These are phyloP conservation scores for Spinacia oleracea DNA, from an alignment of 179 eudicot species.

Conservation along the genomic window DNA sequence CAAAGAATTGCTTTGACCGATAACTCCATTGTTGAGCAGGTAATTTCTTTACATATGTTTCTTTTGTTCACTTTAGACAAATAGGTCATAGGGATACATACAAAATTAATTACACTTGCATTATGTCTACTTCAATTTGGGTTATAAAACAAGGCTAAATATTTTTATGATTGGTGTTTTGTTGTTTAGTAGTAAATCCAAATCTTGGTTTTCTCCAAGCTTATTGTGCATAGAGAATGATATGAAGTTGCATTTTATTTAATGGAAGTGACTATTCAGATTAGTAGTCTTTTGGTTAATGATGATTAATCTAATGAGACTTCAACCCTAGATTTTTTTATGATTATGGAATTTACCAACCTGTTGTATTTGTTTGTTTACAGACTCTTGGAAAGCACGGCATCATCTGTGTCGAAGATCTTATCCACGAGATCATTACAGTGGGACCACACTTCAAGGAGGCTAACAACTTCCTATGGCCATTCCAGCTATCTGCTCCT, in stretches of 20 bases:
- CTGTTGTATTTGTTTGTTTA: background rate
- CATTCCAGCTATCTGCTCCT: conserved; percentile 79
- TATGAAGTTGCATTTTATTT: background rate
- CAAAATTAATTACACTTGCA: too few species aligned
- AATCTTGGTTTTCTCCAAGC: background rate
- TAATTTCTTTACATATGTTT: conserved; percentile 26
- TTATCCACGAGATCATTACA: conserved; percentile 77
- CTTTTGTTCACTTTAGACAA: too few species aligned
- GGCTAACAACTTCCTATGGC: conserved; percentile 91
- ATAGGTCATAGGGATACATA: too few species aligned
- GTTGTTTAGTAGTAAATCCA: background rate
- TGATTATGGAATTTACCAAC: background rate
- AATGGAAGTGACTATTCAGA: too few species aligned
- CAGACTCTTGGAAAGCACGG: conserved; percentile 72
- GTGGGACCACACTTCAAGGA: conserved; percentile 88
- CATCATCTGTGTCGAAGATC: conserved; percentile 83
- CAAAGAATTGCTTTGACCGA: conserved; percentile 73
- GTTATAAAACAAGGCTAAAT: too few species aligned
- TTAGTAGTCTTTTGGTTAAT: too few species aligned
- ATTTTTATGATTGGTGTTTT: too few species aligned
- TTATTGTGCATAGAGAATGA: background rate
- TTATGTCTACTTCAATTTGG: too few species aligned
- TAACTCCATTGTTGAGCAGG: conserved; percentile 74
- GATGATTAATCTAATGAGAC: too few species aligned
- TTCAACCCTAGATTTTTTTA: too few species aligned